A percentile compares a stretch with the other conserved stretches of the same genome.
phyloP scores from a whole-genome alignment of 768 basidiomycete species.

The Russula sp. region DNA sequence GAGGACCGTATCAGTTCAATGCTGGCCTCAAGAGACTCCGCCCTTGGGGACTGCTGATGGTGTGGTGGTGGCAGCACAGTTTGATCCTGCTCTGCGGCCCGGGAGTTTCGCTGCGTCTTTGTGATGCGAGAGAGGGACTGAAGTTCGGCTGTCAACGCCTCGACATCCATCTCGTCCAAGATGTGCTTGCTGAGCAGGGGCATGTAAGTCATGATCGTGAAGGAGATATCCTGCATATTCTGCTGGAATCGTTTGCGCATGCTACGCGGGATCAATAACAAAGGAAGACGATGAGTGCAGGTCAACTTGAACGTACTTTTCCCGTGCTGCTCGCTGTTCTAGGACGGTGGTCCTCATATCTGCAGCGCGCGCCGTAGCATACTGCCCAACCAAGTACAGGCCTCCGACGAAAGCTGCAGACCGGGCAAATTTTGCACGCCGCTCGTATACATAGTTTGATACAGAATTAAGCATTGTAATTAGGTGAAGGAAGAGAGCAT shows the following conservation, averaged over 20 bases:
- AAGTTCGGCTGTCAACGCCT: slow-evolving; percentile 52
- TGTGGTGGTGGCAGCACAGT: neutral
- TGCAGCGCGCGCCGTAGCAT: slow-evolving; percentile 53
- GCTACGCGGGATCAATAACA: slow-evolving; percentile 32
- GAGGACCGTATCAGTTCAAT: slow-evolving; percentile 29
- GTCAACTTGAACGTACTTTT: slow-evolving; percentile 45
- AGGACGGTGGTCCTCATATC: slow-evolving; percentile 59
- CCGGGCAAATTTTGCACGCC: slow-evolving; percentile 40
- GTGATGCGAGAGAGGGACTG: slow-evolving; percentile 38
- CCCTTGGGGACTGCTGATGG: slow-evolving; percentile 12
- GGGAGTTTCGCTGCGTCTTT: slow-evolving; percentile 17
- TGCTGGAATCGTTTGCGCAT: slow-evolving; percentile 65
- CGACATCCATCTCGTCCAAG: slow-evolving; percentile 70
- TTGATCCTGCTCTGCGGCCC: slow-evolving; percentile 11
- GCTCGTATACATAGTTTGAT: slow-evolving; percentile 42
- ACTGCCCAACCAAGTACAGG: slow-evolving; percentile 53
- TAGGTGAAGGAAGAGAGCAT: slow-evolving; percentile 6
- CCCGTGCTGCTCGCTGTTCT: slow-evolving; percentile 53
- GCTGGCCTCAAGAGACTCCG: slow-evolving; percentile 32
- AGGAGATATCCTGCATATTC: slow-evolving; percentile 71
- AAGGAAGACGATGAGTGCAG: neutral
- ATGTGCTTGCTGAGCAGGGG: slow-evolving; percentile 61
- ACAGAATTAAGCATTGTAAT: slow-evolving; percentile 38
- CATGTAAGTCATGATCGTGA: slow-evolving; percentile 62
- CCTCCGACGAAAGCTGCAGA: slow-evolving; percentile 49